phyloP scores from a whole-genome alignment of 83 land plant genomes.

The Picea abies region DNA sequence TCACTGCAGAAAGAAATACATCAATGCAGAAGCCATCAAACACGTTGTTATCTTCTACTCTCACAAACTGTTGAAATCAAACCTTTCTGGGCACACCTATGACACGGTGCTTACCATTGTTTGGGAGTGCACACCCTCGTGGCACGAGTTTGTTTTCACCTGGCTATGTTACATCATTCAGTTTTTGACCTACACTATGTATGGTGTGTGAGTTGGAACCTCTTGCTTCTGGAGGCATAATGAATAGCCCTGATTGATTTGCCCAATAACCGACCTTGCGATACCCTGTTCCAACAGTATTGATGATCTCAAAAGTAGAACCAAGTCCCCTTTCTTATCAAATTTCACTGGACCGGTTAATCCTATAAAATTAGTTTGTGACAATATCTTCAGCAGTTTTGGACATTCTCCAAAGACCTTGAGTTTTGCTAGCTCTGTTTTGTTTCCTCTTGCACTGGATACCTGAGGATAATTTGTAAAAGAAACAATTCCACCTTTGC shows the following conservation, averaged over 20 bases:
- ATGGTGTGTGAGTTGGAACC: conserved; percentile 19
- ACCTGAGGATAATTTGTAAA: too few relatives aligned
- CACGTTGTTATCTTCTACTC: conserved; percentile 19
- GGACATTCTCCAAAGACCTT: too few relatives aligned
- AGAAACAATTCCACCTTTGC: background rate
- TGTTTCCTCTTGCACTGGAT: too few relatives aligned
- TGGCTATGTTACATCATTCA: conserved; percentile 71
- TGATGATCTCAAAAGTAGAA: too few relatives aligned
- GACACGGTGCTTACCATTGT: conserved; percentile 51
- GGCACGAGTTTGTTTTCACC: conserved; percentile 59
- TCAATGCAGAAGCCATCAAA: conserved; percentile 77
- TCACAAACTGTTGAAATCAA: conserved; percentile 63
- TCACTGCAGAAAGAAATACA: conserved; percentile 69
- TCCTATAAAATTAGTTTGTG: too few relatives aligned
- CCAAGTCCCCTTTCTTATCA: too few relatives aligned
- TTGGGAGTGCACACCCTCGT: conserved; percentile 81
- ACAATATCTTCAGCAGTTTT: too few relatives aligned
- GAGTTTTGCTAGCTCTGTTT: too few relatives aligned
- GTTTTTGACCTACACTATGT: conserved; percentile 17
- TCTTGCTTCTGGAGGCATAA: background rate
- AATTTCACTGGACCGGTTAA: too few relatives aligned
- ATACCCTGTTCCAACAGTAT: too few relatives aligned
- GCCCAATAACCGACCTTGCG: too few relatives aligned
- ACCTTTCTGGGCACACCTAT: conserved; percentile 77
- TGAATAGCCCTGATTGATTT: too few relatives aligned